phyloP scores from a whole-genome alignment of 2,329 filamentous ascomycete genomes.

The Colletotrichum lentis region DNA sequence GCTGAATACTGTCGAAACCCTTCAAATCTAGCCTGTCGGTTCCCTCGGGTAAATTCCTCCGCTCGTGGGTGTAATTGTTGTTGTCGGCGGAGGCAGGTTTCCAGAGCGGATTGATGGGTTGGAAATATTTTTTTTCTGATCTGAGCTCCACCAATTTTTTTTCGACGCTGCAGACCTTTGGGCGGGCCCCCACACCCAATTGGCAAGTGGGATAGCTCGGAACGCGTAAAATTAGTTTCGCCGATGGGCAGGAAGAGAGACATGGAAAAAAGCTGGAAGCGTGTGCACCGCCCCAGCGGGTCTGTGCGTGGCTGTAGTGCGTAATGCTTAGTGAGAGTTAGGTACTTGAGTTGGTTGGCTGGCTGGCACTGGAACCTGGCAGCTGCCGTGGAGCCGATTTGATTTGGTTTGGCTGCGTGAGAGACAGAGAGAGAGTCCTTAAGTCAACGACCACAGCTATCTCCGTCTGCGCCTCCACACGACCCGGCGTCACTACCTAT shows the following conservation, averaged over 20 bases:
- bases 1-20: conserved; percentile 47
- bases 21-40: conserved; percentile 36
- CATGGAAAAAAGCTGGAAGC: background rate
- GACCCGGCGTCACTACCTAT: conserved; percentile 30
- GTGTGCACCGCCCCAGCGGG: background rate
- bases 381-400: conserved; percentile 24
- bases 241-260: background rate
- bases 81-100: conserved; percentile 47
- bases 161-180: conserved; percentile 40
- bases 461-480: conserved; percentile 35
- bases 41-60: conserved; percentile 44
- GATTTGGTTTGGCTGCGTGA: conserved; percentile 8
- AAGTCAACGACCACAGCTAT: conserved; percentile 32
- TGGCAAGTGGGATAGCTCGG: conserved; percentile 37
- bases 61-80: conserved; percentile 50
- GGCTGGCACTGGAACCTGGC: conserved; percentile 28
- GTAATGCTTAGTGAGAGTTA: conserved; percentile 13
- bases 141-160: conserved; percentile 55
- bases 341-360: background rate
- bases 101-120: conserved; percentile 41
- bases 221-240: conserved; percentile 34
- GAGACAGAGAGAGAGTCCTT: conserved; percentile 1
- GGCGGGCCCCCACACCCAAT: conserved; percentile 31
- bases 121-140: conserved; percentile 54
- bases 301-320: conserved; percentile 23